phyloP scores from a whole-genome alignment of 2,329 filamentous ascomycete genomes.

The Fusarium acutatum region DNA sequence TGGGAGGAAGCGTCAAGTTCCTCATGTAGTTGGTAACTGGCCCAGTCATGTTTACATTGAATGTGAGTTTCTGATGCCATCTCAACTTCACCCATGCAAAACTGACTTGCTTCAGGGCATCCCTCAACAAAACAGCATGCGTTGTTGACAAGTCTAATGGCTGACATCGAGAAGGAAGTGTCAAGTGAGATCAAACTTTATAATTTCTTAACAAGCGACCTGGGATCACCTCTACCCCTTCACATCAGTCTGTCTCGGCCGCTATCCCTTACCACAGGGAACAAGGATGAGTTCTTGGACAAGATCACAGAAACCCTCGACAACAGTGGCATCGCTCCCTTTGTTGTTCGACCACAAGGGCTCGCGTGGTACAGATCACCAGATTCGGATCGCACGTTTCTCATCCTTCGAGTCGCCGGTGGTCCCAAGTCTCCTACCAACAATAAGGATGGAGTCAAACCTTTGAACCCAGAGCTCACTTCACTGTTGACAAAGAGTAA shows the following conservation, averaged over 20 bases:
- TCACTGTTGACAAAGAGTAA: slow-evolving; percentile 75
- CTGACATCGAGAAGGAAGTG: slow-evolving; percentile 47
- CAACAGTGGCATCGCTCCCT: slow-evolving; percentile 41
- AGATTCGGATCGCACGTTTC: slow-evolving; percentile 79
- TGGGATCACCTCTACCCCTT: slow-evolving; percentile 80
- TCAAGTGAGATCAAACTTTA: slow-evolving; percentile 58
- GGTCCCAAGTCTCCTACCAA: not conserved
- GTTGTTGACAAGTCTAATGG: slow-evolving; percentile 55
- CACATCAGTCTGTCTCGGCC: slow-evolving; percentile 92
- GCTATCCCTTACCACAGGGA: slow-evolving; percentile 75
- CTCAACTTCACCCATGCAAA: not conserved
- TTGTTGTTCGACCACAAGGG: slow-evolving; percentile 50
- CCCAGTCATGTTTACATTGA: slow-evolving; percentile 92
- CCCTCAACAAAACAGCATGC: slow-evolving; percentile 58
- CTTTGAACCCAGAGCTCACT: slow-evolving; percentile 63
- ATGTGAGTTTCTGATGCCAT: slow-evolving; percentile 68
- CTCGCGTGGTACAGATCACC: slow-evolving; percentile 62
- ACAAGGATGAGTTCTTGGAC: slow-evolving; percentile 74
- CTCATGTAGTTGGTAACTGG: slow-evolving; percentile 91
- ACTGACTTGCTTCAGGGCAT: slow-evolving; percentile 56
- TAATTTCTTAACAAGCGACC: slow-evolving; percentile 78
- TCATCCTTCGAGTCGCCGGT: slow-evolving; percentile 73
- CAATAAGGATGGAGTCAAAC: slow-evolving; percentile 35
- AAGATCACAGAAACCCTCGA: slow-evolving; percentile 57
- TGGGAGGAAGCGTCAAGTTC: slow-evolving; percentile 81